Base-by-base conservation (phyloP, 1,284 basidiomycete genomes). In the Rugosomyces carneus region DNA sequence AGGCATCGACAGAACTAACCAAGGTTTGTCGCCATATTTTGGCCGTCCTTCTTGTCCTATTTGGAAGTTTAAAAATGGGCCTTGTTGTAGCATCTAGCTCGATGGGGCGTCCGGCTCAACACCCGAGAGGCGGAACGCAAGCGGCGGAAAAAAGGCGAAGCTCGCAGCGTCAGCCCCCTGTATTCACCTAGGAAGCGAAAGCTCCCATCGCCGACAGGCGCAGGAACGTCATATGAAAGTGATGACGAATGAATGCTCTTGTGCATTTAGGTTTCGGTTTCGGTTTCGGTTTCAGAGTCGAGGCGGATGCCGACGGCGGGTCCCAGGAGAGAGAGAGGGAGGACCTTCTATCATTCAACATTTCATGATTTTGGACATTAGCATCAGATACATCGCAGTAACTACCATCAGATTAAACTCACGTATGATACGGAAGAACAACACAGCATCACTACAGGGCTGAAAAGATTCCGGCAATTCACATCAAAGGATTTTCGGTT, bases 1-100 rank as follows among this genome's bases (percentile, higher is more conserved):
- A 72, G 19, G 73, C 81, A 1, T 88, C 85, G 0, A 89, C 86
- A 0, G 78, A 84, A 29, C 64, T 89, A 35, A 88, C 86, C 4
- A 89, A 84, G 74, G 84, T 84, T 37, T 24, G 61, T 42, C 9
- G 5, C 27, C 1, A 24, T 27, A 31, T 38, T 39, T 16, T 19
- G 5, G 16, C 13, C 34, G 18, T 8, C 18, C 29, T 19, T 24
- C 27, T 9, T 18, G 18, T 2, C 24, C 24, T 10, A 10, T n/a
- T n/a, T n/a, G 24, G 6, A 11, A 18, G 39, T 20, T 31, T 18
- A 36, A 40, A 26, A 40, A 18, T 29, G 11, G 37, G 20, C 36
- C 21, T 38, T 5, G 24, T 29, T 29, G 19, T 52, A 84, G 83
- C 78, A 81, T 60, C 70, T 85, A 21, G 75, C 80, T 4, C 67